Evolutionary conservation across 2,329 filamentous ascomycete genomes (phyloP).

Genomic region (Arthrobotrys entomopaga): DNA sequence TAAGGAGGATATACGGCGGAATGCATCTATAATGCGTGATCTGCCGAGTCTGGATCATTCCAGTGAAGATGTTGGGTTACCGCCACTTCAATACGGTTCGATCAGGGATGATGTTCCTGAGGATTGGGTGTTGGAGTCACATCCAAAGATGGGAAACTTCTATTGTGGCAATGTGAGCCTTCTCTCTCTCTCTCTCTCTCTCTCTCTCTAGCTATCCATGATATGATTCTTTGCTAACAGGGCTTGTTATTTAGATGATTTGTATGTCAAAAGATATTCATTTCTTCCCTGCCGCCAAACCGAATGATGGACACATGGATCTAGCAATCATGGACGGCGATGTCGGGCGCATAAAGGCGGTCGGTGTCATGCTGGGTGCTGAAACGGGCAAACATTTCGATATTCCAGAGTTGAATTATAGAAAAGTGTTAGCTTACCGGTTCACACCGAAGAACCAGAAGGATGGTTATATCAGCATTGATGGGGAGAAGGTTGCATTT

Average conservation of each 20-base stretch:
- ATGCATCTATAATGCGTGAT: slow-evolving; percentile 60
- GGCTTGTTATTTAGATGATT: slow-evolving; percentile 70
- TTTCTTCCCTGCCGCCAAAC: slow-evolving; percentile 85
- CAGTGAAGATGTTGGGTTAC: slow-evolving; percentile 68
- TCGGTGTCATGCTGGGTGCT: slow-evolving; percentile 77
- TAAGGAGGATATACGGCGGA: slow-evolving; percentile 74
- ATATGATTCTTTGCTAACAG: slow-evolving; percentile 10
- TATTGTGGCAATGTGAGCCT: slow-evolving; percentile 83
- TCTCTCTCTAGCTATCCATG: not conserved
- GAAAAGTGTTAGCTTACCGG: slow-evolving; percentile 87
- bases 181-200: too few relatives aligned
- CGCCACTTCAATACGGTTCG: slow-evolving; percentile 80
- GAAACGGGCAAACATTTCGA: slow-evolving; percentile 82
- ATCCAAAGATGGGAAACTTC: slow-evolving; percentile 86
- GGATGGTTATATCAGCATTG: slow-evolving; percentile 89
- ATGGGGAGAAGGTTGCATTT: slow-evolving; percentile 88
- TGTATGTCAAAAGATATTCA: slow-evolving; percentile 88
- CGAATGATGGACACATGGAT: slow-evolving; percentile 86
- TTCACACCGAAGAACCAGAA: slow-evolving; percentile 78
- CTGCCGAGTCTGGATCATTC: slow-evolving; percentile 50
- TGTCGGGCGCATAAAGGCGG: slow-evolving; percentile 72
- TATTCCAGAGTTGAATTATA: slow-evolving; percentile 76
- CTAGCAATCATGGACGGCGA: slow-evolving; percentile 82
- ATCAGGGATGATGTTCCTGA: slow-evolving; percentile 78
- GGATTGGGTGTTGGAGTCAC: slow-evolving; percentile 78